Evolutionary conservation across 2,329 filamentous ascomycete genomes (phyloP).

Genomic region (Emmonsia crescens): DNA sequence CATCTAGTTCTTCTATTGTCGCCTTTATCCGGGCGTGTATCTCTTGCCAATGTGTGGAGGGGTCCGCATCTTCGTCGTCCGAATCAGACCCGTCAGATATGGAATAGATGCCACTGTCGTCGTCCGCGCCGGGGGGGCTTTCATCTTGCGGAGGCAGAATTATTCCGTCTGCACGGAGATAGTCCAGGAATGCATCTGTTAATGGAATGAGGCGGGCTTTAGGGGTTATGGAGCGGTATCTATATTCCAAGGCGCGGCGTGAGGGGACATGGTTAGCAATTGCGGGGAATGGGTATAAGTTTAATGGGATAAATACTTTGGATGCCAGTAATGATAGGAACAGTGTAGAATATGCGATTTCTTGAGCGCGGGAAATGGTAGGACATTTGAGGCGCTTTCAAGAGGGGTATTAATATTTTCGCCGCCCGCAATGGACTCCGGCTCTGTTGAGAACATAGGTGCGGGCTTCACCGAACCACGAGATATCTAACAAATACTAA

Average conservation of each 20-base stretch:
- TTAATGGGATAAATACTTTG: conserved; percentile 41
- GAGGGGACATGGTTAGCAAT: conserved; percentile 9
- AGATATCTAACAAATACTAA: background rate
- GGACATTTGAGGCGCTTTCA: conserved; percentile 19
- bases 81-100: conserved; percentile 48
- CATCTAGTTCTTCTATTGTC: conserved; percentile 70
- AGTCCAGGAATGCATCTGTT: conserved; percentile 63
- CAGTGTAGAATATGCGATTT: conserved; percentile 86
- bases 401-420: background rate
- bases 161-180: conserved; percentile 87
- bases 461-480: background rate
- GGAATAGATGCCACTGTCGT: conserved; percentile 50
- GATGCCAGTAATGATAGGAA: conserved; percentile 88
- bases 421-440: background rate
- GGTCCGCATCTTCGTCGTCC: conserved; percentile 47
- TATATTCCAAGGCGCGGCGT: conserved; percentile 21
- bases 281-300: background rate
- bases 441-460: background rate
- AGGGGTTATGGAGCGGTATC: conserved; percentile 69
- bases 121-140: conserved; percentile 25
- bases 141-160: conserved; percentile 52
- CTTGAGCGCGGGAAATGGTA: conserved; percentile 73
- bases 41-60: conserved; percentile 50
- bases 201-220: conserved; percentile 79
- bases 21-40: conserved; percentile 67